These are phyloP conservation scores for Fusarium sacchari DNA, from an alignment of 2,329 filamentous ascomycete genomes.

Conservation along the genomic window DNA sequence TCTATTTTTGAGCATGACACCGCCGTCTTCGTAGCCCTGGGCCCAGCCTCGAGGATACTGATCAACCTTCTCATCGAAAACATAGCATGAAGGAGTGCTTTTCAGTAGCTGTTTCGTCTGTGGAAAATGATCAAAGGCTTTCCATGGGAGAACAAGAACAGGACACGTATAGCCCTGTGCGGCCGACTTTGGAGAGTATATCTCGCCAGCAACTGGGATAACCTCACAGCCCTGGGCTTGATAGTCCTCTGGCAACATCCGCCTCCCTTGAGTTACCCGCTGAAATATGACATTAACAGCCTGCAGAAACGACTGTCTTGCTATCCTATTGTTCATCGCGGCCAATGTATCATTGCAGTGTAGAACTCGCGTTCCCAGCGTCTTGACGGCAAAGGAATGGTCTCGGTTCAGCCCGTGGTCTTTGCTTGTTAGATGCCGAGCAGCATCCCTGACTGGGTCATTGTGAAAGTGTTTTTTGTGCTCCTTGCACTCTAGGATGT, in stretches of 20 bases:
- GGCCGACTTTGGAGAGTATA: background rate
- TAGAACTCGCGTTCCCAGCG: background rate
- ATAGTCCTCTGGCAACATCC: no score
- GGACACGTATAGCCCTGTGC: background rate
- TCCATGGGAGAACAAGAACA: background rate
- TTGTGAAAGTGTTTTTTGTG: background rate
- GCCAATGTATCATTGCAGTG: rapidly evolving
- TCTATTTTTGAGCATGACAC: no score
- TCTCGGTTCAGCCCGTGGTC: rapidly evolving
- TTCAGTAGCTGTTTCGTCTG: background rate
- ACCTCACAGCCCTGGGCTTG: background rate
- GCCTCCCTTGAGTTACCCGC: no score
- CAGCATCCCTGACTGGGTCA: background rate
- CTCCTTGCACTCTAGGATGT: slow-evolving; percentile 11
- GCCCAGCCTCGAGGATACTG: background rate
- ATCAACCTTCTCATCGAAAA: background rate
- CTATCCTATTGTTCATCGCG: background rate
- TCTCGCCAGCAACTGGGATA: background rate
- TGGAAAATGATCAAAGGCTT: background rate
- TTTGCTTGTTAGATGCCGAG: background rate
- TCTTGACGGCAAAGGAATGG: background rate
- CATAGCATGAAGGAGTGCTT: background rate
- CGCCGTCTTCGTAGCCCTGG: rapidly evolving
- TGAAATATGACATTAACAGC: no score
- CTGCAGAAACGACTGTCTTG: background rate